A percentile compares a stretch with the other conserved stretches of the same genome.
Conservation (phyloP, 768 basidiomycete species). For the Leccinum incarnatum region DNA sequence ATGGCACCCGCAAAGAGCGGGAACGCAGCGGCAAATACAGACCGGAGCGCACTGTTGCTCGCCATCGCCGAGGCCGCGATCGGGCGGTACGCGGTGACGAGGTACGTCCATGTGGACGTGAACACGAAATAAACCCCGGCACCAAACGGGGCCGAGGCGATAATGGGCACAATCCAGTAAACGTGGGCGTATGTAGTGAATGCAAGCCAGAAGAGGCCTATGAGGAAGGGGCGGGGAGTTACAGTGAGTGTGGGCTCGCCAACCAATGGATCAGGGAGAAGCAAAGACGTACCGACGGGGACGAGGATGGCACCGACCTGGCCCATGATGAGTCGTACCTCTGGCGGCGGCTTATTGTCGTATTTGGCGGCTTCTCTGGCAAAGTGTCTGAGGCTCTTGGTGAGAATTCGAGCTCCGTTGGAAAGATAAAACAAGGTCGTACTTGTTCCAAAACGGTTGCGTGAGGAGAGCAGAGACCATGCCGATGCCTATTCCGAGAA, state of each 20-base stretch:
- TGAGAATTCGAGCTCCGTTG: background rate
- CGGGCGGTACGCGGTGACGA: conserved; percentile 50
- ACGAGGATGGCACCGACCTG: conserved; percentile 65
- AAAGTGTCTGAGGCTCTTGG: conserved; percentile 33
- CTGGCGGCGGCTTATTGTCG: conserved; percentile 56
- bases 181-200: conserved; percentile 49
- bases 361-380: conserved; percentile 36
- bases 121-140: conserved; percentile 63
- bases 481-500: conserved; percentile 51
- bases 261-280: background rate
- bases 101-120: conserved; percentile 62
- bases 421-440: background rate
- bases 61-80: conserved; percentile 62
- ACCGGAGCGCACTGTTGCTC: conserved; percentile 56
- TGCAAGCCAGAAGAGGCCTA: conserved; percentile 52
- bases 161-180: conserved; percentile 47
- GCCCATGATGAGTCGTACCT: conserved; percentile 63
- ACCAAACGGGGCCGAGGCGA: conserved; percentile 47
- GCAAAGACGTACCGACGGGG: conserved; percentile 47
- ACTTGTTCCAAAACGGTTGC: conserved; percentile 48
- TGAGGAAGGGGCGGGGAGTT: background rate
- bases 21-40: conserved; percentile 47
- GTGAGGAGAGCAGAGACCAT: conserved; percentile 38
- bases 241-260: background rate
- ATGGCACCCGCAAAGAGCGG: conserved; percentile 52